Percentiles rank a stretch among this genome's conserved stretches.
phyloP scores from a whole-genome alignment of 140 eudicot genomes.

The Erigeron philadelphicus region DNA sequence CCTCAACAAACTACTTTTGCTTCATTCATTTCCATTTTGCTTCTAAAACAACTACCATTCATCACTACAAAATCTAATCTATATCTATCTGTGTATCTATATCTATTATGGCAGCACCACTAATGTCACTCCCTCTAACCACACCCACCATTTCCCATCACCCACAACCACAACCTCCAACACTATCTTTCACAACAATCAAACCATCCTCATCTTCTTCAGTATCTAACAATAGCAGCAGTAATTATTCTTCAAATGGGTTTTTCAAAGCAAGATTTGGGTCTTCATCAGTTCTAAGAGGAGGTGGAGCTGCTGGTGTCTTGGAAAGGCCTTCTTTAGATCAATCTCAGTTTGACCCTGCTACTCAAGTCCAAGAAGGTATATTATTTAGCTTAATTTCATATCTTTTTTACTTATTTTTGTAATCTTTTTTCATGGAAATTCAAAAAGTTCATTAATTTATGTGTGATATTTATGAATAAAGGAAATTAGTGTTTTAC shows the following conservation, averaged over 20 bases:
- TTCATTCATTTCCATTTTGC: neutral
- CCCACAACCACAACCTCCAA: constrained; percentile 9
- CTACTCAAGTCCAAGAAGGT: constrained; percentile 45
- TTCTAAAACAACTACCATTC: neutral
- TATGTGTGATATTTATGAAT: neutral
- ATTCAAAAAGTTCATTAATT: neutral
- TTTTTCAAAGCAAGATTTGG: constrained; percentile 34
- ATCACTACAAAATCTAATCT: constrained; percentile 15
- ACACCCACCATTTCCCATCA: constrained; percentile 1
- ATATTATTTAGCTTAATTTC: neutral
- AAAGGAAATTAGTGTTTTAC: neutral
- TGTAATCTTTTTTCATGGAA: neutral
- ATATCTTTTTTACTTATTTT: neutral
- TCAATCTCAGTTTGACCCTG: constrained; percentile 48
- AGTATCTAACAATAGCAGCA: neutral
- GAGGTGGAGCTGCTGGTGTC: constrained; percentile 39
- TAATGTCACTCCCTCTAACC: constrained; percentile 19
- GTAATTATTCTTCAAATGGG: constrained; percentile 20
- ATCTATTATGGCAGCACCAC: neutral
- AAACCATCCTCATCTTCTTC: constrained; percentile 17
- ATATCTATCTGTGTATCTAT: neutral
- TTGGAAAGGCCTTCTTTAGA: constrained; percentile 46
- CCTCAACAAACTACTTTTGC: too few species aligned
- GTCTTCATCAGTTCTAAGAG: constrained; percentile 26
- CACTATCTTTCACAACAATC: neutral